Evolutionary conservation across 495 filamentous ascomycete genomes (phyloP).

Genomic region (Xylaria sp.): DNA sequence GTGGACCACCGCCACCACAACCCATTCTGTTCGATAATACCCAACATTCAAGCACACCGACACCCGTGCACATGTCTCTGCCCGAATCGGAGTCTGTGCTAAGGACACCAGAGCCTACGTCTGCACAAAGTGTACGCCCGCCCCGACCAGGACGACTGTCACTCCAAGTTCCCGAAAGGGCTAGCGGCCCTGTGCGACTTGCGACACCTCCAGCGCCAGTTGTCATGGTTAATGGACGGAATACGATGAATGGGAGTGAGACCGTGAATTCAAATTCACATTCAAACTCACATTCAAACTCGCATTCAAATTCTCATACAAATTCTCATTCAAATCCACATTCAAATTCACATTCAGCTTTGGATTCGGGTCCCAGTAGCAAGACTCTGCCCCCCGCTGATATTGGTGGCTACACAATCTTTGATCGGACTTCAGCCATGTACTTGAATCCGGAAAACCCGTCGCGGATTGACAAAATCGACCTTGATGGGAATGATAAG

Average conservation of each 20-base stretch:
- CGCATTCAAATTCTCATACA: too few relatives aligned
- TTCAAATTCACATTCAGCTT: too few relatives aligned
- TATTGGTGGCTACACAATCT: slow-evolving; percentile 29
- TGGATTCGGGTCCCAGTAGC: slow-evolving; percentile 27
- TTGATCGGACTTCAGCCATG: slow-evolving; percentile 36
- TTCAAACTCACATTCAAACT: too few relatives aligned
- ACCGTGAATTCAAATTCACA: too few relatives aligned
- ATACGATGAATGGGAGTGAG: slow-evolving; percentile 30
- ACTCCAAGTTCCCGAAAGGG: slow-evolving; percentile 79
- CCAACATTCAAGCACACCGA: slow-evolving; percentile 27
- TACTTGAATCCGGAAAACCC: slow-evolving; percentile 31
- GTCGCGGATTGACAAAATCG: slow-evolving; percentile 33
- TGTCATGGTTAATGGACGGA: slow-evolving; percentile 71
- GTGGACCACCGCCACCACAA: slow-evolving; percentile 39
- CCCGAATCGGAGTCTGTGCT: slow-evolving; percentile 34
- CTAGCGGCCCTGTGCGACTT: slow-evolving; percentile 75
- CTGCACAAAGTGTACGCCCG: slow-evolving; percentile 33
- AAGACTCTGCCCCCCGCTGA: slow-evolving; percentile 28
- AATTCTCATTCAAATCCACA: too few relatives aligned
- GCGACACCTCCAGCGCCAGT: slow-evolving; percentile 72
- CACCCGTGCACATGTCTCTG: slow-evolving; percentile 37
- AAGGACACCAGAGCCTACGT: slow-evolving; percentile 28
- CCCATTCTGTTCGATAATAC: slow-evolving; percentile 29
- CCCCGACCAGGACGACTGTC: slow-evolving; percentile 65
- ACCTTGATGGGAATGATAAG: slow-evolving; percentile 43